Conservation (phyloP, 202 grass and related monocot genomes). For the Elaeis oleifera region DNA sequence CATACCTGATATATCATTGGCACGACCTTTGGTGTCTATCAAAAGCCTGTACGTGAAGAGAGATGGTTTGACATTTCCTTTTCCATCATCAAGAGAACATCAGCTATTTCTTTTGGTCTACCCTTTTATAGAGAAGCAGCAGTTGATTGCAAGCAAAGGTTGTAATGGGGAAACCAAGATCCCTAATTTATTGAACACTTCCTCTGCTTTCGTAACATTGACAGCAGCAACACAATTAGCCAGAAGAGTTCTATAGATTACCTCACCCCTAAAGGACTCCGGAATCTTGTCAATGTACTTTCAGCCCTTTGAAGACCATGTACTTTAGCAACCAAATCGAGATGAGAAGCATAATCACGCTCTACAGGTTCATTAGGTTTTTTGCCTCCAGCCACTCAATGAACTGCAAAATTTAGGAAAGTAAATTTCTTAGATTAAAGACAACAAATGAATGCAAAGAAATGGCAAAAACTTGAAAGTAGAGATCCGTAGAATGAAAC, state of each 20-base stretch:
- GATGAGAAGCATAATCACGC: conserved; percentile 54
- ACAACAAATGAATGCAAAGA: no score
- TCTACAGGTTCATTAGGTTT: conserved; percentile 44
- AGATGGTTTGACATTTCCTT: conserved; percentile 49
- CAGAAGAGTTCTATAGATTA: conserved; percentile 52
- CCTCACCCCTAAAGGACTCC: conserved; percentile 45
- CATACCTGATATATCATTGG: conserved; percentile 61
- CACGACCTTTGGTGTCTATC: conserved; percentile 52
- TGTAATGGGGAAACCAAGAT: conserved; percentile 50
- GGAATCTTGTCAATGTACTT: conserved; percentile 53
- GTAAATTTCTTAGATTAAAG: no score
- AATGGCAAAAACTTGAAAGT: no score
- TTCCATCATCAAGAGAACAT: conserved; percentile 62
- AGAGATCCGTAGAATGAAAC: no score
- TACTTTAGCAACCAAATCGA: conserved; percentile 69
- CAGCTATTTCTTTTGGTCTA: conserved; percentile 31
- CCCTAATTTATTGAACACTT: conserved; percentile 68
- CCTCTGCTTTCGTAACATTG: conserved; percentile 54
- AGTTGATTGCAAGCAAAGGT: conserved; percentile 65
- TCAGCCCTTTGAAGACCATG: conserved; percentile 49
- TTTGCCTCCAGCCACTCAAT: conserved; percentile 49
- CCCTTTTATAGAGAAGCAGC: conserved; percentile 57
- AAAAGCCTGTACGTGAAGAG: conserved; percentile 61
- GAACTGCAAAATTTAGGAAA: conserved; percentile 40
- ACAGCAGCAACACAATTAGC: conserved; percentile 38